Evolutionary conservation across 2,329 filamentous ascomycete genomes (phyloP), one percentile per base, ranked within the genome.

Genomic region (Alternaria sp.): DNA sequence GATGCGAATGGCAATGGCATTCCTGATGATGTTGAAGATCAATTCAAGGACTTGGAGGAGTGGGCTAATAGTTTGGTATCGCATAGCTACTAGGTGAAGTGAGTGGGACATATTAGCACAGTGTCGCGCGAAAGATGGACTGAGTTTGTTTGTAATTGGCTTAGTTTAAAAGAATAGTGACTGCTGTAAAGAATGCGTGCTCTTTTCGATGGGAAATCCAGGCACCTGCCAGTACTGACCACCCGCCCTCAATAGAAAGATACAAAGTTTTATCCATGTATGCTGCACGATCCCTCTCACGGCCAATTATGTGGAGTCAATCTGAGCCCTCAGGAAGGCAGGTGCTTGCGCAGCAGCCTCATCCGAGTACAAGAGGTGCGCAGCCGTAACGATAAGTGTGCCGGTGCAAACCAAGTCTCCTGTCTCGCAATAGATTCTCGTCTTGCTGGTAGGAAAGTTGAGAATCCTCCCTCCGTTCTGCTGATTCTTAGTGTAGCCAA

Each of bases 1-100:
- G 83, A 84, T 61, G 73, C 78, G 0, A 82, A 84, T 64, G 79
- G 78, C 0, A 82, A 84, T 58, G 81, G 83, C 0, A 84, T 84
- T 42, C 81, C 82, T 3, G 82, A 84, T 68, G 77, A 76, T 24
- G 82, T 79, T 63, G 82, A 84, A 67, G 70, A 65, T 24, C 74
- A 77, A 8, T 78, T 83, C 56, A 72, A 76, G 4, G 83, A 81
- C 58, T 74, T 84, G 11, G 82, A 84, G 68, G 78, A 80, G 50
- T 84, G 83, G 70, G 78, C 83, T 17, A 84, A 84, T 61, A 83
- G 80, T 10, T 69, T 84, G 29, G 77, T 82, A 10, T 68, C 70
- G 9, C 57, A 61, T 6, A 51, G 41, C 10, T 74, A 73, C 50
- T 72, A 58, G 24, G 17, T 23, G 2, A 24, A 14, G 24, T 24